These are phyloP conservation scores for Paecilomyces formosus DNA, from an alignment of 2,329 filamentous ascomycete genomes.

Conservation along the genomic window DNA sequence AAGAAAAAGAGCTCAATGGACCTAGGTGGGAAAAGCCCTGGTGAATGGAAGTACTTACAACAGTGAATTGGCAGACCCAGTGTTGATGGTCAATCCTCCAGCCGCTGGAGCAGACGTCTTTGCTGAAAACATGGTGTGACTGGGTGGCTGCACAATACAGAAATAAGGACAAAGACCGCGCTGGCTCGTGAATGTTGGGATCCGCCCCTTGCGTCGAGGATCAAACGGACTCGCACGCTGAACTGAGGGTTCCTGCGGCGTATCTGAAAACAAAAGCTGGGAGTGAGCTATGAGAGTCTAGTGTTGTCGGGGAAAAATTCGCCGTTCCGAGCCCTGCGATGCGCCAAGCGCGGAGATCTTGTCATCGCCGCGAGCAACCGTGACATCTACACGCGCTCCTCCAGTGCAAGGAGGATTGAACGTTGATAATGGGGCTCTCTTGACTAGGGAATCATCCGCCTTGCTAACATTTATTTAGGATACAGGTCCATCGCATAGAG, in stretches of 20 bases:
- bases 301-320: slow-evolving; percentile 10
- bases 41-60: slow-evolving; percentile 32
- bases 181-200: background rate
- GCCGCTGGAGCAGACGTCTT: slow-evolving; percentile 26
- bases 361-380: background rate
- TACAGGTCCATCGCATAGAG: too few species aligned
- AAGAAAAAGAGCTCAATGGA: background rate
- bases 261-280: slow-evolving; percentile 1
- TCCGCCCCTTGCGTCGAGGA: background rate
- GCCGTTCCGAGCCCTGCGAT: slow-evolving; percentile 4
- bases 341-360: slow-evolving; percentile 2
- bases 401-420: background rate
- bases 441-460: too few species aligned
- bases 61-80: slow-evolving; percentile 39
- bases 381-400: background rate
- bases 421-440: too few species aligned
- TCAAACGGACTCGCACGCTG: background rate
- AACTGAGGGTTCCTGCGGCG: background rate
- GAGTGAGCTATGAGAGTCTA: slow-evolving; percentile 2
- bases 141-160: background rate
- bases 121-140: slow-evolving; percentile 25
- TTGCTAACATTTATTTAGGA: too few species aligned
- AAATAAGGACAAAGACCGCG: background rate
- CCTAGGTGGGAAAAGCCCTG: background rate
- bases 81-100: slow-evolving; percentile 46